These are phyloP conservation scores for Linum tenue DNA, from an alignment of 345 rosid genomes.

Conservation along the genomic window DNA sequence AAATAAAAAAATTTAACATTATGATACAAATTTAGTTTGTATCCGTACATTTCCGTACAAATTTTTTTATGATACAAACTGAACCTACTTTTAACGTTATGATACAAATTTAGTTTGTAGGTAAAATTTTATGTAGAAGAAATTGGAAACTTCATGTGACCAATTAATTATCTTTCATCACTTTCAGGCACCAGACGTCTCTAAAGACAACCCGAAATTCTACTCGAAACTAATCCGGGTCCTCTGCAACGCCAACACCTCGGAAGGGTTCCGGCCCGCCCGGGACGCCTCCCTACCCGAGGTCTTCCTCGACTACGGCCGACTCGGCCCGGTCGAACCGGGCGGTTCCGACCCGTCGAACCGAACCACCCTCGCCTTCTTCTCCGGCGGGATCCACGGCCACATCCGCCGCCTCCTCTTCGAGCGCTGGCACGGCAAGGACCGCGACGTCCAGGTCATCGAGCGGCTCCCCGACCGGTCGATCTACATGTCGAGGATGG, in stretches of 20 bases:
- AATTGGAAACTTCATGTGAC: too few relatives aligned
- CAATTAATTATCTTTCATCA: neutral
- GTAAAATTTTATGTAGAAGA: too few relatives aligned
- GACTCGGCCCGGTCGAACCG: slow-evolving; percentile 1
- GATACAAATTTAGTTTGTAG: too few relatives aligned
- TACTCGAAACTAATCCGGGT: slow-evolving; percentile 36
- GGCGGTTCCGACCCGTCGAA: slow-evolving; percentile 2
- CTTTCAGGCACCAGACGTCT: slow-evolving; percentile 37
- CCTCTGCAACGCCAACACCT: slow-evolving; percentile 43
- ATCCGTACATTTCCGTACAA: too few relatives aligned
- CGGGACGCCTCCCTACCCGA: slow-evolving; percentile 41
- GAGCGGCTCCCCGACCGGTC: slow-evolving; percentile 27
- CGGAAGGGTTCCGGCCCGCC: slow-evolving; percentile 34
- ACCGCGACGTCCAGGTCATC: slow-evolving; percentile 21
- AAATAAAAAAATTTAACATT: too few relatives aligned
- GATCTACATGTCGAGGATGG: slow-evolving; percentile 27
- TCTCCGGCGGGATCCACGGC: slow-evolving; percentile 40
- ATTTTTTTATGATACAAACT: too few relatives aligned
- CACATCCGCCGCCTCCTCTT: slow-evolving; percentile 24
- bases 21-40: too few relatives aligned
- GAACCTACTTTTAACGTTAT: too few relatives aligned
- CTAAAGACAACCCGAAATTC: slow-evolving; percentile 21
- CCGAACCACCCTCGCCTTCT: slow-evolving; percentile 35
- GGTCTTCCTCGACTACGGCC: slow-evolving; percentile 13
- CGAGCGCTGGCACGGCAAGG: slow-evolving; percentile 30